Percentiles rank a stretch among this genome's conserved stretches.
phyloP scores from a whole-genome alignment of 768 basidiomycete genomes.

The Russula emetica region DNA sequence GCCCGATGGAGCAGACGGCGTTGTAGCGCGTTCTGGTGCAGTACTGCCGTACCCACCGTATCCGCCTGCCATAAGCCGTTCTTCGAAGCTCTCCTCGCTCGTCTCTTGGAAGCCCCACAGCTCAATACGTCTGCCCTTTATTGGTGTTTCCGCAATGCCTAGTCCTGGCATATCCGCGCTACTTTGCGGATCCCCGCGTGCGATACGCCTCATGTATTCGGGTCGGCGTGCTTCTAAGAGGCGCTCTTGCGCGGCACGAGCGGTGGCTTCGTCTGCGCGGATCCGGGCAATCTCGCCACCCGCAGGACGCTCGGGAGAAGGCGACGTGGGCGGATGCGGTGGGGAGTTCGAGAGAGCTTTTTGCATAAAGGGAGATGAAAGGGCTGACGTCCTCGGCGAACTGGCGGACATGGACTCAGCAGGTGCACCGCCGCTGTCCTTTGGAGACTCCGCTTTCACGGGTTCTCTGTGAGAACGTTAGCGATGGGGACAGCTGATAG shows the following conservation, averaged over 20 bases:
- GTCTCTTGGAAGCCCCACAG: conserved; percentile 44
- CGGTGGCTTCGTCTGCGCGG: conserved; percentile 49
- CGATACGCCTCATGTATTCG: conserved; percentile 60
- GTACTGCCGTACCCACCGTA: conserved; percentile 61
- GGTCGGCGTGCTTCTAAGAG: conserved; percentile 63
- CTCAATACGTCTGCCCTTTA: conserved; percentile 66
- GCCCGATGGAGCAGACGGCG: conserved; percentile 38
- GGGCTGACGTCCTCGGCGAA: conserved; percentile 29
- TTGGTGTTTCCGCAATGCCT: conserved; percentile 65
- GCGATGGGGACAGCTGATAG: not conserved
- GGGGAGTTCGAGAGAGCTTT: conserved; percentile 23
- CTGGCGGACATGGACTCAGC: conserved; percentile 27
- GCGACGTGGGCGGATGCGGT: conserved; percentile 28
- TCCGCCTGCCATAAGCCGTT: conserved; percentile 77
- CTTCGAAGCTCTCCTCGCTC: conserved; percentile 74
- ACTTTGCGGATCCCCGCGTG: conserved; percentile 38
- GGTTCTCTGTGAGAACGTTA: conserved; percentile 3
- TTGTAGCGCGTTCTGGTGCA: conserved; percentile 29
- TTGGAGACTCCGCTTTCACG: conserved; percentile 12
- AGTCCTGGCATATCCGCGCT: conserved; percentile 36
- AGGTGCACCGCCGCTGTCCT: conserved; percentile 17
- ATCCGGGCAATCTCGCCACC: conserved; percentile 61
- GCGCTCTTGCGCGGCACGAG: conserved; percentile 44
- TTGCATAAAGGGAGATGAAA: conserved; percentile 36
- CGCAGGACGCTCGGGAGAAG: conserved; percentile 30